Evolutionary conservation across 208 protist genomes (phyloP).

Genomic region (Acanthamoeba culbertsoni): DNA sequence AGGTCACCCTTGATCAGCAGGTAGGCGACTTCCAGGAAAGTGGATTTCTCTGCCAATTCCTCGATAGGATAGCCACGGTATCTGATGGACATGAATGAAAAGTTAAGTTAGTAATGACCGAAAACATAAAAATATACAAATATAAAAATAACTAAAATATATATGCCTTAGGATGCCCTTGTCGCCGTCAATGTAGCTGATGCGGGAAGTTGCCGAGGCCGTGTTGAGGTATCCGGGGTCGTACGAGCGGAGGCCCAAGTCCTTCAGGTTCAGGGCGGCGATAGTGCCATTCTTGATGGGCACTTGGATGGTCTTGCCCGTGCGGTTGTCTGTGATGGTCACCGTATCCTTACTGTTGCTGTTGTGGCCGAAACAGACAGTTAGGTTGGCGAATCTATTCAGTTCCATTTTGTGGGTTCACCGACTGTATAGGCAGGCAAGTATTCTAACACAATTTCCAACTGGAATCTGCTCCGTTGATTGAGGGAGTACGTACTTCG

Average conservation of each 20-base stretch:
- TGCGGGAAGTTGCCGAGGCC: conserved; percentile 66
- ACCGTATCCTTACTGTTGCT: conserved; percentile 59
- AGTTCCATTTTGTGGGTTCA: background rate
- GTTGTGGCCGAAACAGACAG: background rate
- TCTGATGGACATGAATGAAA: background rate
- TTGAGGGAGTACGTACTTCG: background rate
- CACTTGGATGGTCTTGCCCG: conserved; percentile 68
- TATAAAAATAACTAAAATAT: background rate
- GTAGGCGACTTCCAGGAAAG: conserved; percentile 74
- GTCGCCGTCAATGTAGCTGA: conserved; percentile 81
- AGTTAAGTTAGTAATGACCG: background rate
- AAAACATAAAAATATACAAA: background rate
- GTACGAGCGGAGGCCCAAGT: conserved; percentile 70
- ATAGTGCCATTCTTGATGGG: conserved; percentile 70
- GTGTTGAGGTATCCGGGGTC: conserved; percentile 77
- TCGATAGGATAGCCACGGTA: conserved; percentile 82
- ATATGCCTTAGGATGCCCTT: conserved; percentile 76
- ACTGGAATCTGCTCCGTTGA: background rate
- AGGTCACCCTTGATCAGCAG: conserved; percentile 77
- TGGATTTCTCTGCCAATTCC: conserved; percentile 75
- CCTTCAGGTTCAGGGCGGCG: conserved; percentile 58
- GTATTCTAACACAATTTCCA: background rate
- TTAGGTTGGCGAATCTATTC: background rate
- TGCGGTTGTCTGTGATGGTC: conserved; percentile 75
- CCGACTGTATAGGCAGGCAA: too few relatives aligned